Conservation (phyloP, 2,329 filamentous ascomycete genomes). For the Metarhizium guizhouense region DNA sequence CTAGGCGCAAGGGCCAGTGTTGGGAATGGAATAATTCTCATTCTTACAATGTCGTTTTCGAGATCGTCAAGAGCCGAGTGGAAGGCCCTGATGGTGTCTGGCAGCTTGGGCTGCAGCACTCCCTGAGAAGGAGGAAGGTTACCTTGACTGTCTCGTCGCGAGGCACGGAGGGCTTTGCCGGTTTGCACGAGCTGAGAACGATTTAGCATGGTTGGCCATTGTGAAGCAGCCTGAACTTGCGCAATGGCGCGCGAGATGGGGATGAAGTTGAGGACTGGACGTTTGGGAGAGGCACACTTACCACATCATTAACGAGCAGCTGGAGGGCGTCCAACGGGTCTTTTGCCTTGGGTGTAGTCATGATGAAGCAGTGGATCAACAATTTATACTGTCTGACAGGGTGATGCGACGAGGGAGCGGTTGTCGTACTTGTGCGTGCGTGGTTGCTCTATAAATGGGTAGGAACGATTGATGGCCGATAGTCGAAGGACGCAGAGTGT, state of each 20-base stretch:
- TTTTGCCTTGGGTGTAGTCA: constrained; percentile 18
- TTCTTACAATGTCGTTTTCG: constrained; percentile 45
- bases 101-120: constrained; percentile 31
- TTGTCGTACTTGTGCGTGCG: not conserved
- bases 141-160: constrained; percentile 35
- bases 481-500: not conserved
- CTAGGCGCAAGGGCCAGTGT: not conserved
- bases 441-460: no score
- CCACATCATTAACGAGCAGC: constrained; percentile 44
- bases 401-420: constrained; percentile 1
- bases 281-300: constrained; percentile 23
- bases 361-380: constrained; percentile 8
- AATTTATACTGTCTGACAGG: not conserved
- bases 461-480: not conserved
- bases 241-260: constrained; percentile 3
- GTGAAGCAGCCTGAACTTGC: not conserved
- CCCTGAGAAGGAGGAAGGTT: constrained; percentile 23
- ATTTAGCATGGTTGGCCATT: not conserved
- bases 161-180: constrained; percentile 45
- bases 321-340: constrained; percentile 40
- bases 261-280: not conserved
- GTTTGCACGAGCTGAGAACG: constrained; percentile 44
- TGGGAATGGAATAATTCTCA: constrained; percentile 1
- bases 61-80: constrained; percentile 47
- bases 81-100: constrained; percentile 37